These are phyloP conservation scores for Colletotrichum salicis DNA, from an alignment of 2,329 filamentous ascomycete genomes.

Conservation along the genomic window DNA sequence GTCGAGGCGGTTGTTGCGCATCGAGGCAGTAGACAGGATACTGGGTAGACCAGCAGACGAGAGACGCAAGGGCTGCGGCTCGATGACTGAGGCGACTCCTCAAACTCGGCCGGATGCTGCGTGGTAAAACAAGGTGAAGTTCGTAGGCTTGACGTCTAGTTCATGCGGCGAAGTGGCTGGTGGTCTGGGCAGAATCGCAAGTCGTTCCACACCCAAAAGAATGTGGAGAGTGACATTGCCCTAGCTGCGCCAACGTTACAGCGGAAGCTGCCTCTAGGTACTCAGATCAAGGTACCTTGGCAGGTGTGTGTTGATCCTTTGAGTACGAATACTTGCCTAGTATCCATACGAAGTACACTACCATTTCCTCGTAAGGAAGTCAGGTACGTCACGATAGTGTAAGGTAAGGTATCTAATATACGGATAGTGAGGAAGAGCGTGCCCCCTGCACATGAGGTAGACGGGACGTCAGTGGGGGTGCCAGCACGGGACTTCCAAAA, in stretches of 20 bases:
- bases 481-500: slow-evolving; percentile 43
- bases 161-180: slow-evolving; percentile 29
- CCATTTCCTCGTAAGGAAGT: too few species aligned
- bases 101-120: slow-evolving; percentile 28
- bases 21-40: neutral
- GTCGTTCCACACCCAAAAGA: neutral
- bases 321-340: neutral
- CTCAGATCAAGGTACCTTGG: slow-evolving; percentile 5
- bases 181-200: slow-evolving; percentile 20
- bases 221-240: slow-evolving; percentile 5
- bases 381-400: too few species aligned
- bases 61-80: slow-evolving; percentile 5
- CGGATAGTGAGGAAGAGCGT: slow-evolving; percentile 7
- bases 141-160: slow-evolving; percentile 24
- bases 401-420: too few species aligned
- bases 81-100: neutral
- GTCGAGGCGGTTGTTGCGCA: neutral
- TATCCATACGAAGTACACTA: too few species aligned
- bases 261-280: slow-evolving; percentile 17
- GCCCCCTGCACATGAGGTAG: neutral
- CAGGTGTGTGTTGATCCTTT: neutral
- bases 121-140: slow-evolving; percentile 32
- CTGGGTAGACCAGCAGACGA: neutral
- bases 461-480: slow-evolving; percentile 20
- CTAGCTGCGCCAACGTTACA: slow-evolving; percentile 21